A percentile compares a stretch with the other conserved stretches of the same genome.
These are phyloP conservation scores for Silene uniflora DNA, from an alignment of 148 eudicot genomes.

Conservation along the genomic window DNA sequence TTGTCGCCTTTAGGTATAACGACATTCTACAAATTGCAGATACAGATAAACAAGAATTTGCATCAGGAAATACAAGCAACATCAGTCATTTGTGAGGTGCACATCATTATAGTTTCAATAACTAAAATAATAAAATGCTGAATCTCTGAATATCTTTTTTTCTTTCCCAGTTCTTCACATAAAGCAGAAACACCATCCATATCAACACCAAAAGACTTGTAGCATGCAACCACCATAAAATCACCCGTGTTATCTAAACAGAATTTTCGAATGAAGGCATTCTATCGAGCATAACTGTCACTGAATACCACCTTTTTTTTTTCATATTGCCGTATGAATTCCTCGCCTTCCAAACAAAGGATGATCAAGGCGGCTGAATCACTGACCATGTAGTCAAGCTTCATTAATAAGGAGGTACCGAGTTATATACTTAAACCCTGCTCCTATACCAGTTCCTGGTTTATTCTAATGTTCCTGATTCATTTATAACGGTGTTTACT, in stretches of 20 bases:
- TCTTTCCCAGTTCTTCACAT: not conserved
- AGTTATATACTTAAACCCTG: not conserved
- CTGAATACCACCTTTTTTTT: not conserved
- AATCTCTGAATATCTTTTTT: too few relatives aligned
- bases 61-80: constrained; percentile 10
- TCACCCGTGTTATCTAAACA: not conserved
- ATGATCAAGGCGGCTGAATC: not conserved
- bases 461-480: not conserved
- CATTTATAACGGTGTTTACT: not conserved
- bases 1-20: constrained; percentile 24
- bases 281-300: not conserved
- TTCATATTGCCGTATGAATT: not conserved
- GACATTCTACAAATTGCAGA: constrained; percentile 31
- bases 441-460: too few relatives aligned
- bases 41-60: not conserved
- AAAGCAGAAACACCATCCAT: not conserved
- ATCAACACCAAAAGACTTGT: not conserved
- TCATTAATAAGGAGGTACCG: not conserved
- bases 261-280: not conserved
- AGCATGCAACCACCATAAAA: not conserved
- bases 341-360: not conserved
- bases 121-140: too few relatives aligned
- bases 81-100: constrained; percentile 5
- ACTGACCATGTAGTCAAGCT: not conserved
- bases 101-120: not conserved